These are phyloP conservation scores for Tirmania nivea DNA, from an alignment of 495 filamentous ascomycete genomes.

Conservation along the genomic window DNA sequence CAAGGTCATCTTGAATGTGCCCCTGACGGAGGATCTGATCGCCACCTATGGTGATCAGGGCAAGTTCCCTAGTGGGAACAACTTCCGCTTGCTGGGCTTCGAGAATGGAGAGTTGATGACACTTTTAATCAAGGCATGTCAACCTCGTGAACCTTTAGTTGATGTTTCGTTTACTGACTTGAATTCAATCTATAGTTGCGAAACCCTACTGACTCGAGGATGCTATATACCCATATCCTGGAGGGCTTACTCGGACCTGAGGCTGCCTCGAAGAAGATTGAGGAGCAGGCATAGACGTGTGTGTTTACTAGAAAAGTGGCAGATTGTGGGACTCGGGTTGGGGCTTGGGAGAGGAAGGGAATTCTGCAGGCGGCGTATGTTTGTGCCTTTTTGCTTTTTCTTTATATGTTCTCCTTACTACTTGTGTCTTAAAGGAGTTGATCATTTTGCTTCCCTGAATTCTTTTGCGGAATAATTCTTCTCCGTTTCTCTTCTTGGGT, in stretches of 20 bases:
- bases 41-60: not conserved
- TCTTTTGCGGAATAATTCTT: too few species aligned
- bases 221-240: not conserved
- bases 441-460: too few species aligned
- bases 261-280: not conserved
- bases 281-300: too few species aligned
- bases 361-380: too few species aligned
- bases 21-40: constrained; percentile 30
- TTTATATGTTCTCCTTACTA: too few species aligned
- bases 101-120: not conserved
- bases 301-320: too few species aligned
- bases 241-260: not conserved
- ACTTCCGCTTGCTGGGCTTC: not conserved
- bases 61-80: not conserved
- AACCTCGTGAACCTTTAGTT: not conserved
- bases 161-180: not conserved
- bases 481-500: too few species aligned
- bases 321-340: too few species aligned
- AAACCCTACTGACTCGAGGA: not conserved
- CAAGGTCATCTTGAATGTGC: constrained; percentile 43
- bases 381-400: too few species aligned
- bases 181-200: not conserved
- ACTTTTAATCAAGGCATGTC: not conserved
- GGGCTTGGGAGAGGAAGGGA: too few species aligned
- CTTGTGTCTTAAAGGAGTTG: too few species aligned